Percentiles rank a stretch among this genome's conserved stretches.
phyloP scores from a whole-genome alignment of 1,139 yeast genomes.

The Meyerozyma sp. region DNA sequence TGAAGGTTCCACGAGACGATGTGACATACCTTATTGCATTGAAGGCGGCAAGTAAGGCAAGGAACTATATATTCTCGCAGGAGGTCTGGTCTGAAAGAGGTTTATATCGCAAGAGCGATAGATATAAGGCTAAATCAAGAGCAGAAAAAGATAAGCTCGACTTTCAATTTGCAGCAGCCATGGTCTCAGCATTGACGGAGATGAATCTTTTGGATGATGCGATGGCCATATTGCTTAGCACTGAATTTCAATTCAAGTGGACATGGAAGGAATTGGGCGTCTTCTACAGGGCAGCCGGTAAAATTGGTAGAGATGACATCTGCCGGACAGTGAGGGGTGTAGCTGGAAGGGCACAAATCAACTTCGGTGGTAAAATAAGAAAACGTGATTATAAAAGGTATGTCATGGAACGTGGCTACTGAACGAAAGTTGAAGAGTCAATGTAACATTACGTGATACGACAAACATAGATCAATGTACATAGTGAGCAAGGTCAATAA shows the following conservation, averaged over 20 bases:
- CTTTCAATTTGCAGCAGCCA: slow-evolving; percentile 61
- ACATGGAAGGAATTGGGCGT: slow-evolving; percentile 49
- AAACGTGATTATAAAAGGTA: slow-evolving; percentile 27
- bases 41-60: slow-evolving; percentile 56
- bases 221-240: slow-evolving; percentile 56
- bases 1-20: slow-evolving; percentile 41
- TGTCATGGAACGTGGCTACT: slow-evolving; percentile 29
- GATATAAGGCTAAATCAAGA: slow-evolving; percentile 37
- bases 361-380: slow-evolving; percentile 36
- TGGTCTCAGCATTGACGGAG: slow-evolving; percentile 51
- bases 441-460: not conserved
- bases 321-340: slow-evolving; percentile 34
- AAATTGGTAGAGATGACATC: slow-evolving; percentile 42
- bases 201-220: slow-evolving; percentile 64
- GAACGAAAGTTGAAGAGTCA: slow-evolving; percentile 3
- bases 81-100: slow-evolving; percentile 78
- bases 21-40: slow-evolving; percentile 58
- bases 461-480: slow-evolving; percentile 3
- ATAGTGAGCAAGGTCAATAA: slow-evolving; percentile 5
- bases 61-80: slow-evolving; percentile 54
- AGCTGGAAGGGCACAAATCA: slow-evolving; percentile 27
- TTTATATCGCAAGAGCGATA: slow-evolving; percentile 49
- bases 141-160: slow-evolving; percentile 47
- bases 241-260: slow-evolving; percentile 72
- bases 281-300: slow-evolving; percentile 42